A percentile compares a stretch with the other conserved stretches of the same genome.
phyloP scores from a whole-genome alignment of 805 yeast genomes.

The Ogataea ramenticola region DNA sequence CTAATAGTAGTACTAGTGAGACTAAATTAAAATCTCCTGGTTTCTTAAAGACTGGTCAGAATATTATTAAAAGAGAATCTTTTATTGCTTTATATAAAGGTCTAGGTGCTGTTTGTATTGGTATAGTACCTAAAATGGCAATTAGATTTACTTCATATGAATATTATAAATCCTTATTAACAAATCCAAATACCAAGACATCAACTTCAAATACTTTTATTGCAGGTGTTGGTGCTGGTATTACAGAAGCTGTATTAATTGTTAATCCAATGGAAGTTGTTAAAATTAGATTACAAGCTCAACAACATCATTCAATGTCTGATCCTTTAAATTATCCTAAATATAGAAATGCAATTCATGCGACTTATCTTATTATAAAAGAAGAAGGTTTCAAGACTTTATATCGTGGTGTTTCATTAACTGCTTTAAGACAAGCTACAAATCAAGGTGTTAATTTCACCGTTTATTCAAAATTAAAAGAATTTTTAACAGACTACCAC shows the following conservation, averaged over 20 bases:
- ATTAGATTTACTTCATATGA: conserved; percentile 93
- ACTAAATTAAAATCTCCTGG: conserved; percentile 82
- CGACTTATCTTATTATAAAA: conserved; percentile 69
- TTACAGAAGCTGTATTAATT: conserved; percentile 89
- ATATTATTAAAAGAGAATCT: conserved; percentile 74
- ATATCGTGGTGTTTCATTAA: conserved; percentile 90
- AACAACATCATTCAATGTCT: conserved; percentile 83
- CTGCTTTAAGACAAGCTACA: conserved; percentile 97
- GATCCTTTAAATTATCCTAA: conserved; percentile 75
- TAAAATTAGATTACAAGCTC: conserved; percentile 93
- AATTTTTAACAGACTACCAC: conserved; percentile 57
- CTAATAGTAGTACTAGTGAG: conserved; percentile 60
- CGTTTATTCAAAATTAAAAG: conserved; percentile 81
- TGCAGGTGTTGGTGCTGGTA: conserved; percentile 97
- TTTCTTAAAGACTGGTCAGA: conserved; percentile 71
- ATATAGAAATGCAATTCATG: conserved; percentile 90
- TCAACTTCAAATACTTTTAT: conserved; percentile 70
- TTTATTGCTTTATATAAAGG: conserved; percentile 88
- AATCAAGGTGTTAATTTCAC: conserved; percentile 98
- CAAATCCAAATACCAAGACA: conserved; percentile 56
- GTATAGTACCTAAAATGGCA: conserved; percentile 98
- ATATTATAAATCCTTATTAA: conserved; percentile 66
- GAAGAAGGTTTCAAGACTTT: conserved; percentile 89
- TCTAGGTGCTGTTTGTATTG: conserved; percentile 93
- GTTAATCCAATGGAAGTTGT: conserved; percentile 98